A percentile compares a stretch with the other conserved stretches of the same genome.
Conservation (phyloP, 2,329 filamentous ascomycete species). For the Exophiala spinifera region DNA sequence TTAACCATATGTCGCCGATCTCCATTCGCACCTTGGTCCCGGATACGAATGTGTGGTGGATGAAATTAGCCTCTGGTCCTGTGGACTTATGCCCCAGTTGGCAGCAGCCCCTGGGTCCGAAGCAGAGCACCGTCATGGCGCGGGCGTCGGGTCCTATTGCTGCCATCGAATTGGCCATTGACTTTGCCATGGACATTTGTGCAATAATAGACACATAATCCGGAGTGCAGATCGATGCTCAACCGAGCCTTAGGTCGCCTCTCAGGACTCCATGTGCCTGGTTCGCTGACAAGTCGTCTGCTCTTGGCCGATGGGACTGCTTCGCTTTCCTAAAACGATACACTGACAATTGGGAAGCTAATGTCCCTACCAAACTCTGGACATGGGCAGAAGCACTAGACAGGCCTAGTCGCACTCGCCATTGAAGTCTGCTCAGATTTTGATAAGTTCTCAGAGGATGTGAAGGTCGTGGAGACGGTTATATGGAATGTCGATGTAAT, state of each 20-base stretch:
- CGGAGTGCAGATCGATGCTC: slow-evolving; percentile 17
- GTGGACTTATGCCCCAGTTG: too few species aligned
- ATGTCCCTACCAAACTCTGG: not conserved
- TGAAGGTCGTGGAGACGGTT: not conserved
- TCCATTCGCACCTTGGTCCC: too few species aligned
- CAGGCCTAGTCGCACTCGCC: not conserved
- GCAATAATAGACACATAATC: slow-evolving; percentile 1
- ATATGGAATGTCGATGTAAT: slow-evolving; percentile 12
- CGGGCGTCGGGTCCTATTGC: not conserved
- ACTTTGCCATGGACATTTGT: not conserved
- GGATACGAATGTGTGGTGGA: too few species aligned
- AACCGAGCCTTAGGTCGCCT: slow-evolving; percentile 1
- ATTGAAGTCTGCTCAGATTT: not conserved
- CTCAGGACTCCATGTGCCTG: slow-evolving; percentile 9
- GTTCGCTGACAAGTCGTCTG: slow-evolving; percentile 8
- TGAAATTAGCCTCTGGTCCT: too few species aligned
- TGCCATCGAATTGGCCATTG: not conserved
- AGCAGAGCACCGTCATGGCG: not conserved
- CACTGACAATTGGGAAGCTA: not conserved
- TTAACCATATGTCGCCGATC: not conserved
- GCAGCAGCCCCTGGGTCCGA: too few species aligned
- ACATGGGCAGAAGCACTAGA: not conserved
- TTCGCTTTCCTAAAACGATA: not conserved
- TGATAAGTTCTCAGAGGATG: not conserved
- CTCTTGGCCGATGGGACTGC: slow-evolving; percentile 1